These are phyloP conservation scores for Aureobasidium namibiae DNA, from an alignment of 2,329 filamentous ascomycete genomes.

Conservation along the genomic window DNA sequence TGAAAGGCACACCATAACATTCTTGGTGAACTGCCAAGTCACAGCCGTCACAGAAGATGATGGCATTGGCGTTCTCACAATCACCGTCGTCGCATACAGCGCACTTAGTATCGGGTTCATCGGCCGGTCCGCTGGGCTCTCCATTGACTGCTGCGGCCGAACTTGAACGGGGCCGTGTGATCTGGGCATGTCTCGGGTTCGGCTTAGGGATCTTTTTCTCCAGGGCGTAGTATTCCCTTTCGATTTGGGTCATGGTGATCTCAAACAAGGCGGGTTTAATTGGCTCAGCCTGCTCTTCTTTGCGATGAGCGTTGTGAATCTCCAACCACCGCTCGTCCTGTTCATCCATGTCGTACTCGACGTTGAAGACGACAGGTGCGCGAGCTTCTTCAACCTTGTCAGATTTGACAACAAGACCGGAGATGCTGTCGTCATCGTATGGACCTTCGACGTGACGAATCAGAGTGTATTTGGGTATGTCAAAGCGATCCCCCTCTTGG, in stretches of 20 bases:
- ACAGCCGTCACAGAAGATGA: constrained; percentile 97
- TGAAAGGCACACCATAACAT: constrained; percentile 97
- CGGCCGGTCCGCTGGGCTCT: constrained; percentile 68
- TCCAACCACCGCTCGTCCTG: constrained; percentile 97
- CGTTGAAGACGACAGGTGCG: constrained; percentile 57
- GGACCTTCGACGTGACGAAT: constrained; percentile 54
- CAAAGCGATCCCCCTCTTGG: constrained; percentile 86
- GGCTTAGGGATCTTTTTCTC: constrained; percentile 93
- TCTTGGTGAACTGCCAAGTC: constrained; percentile 97
- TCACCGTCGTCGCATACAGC: constrained; percentile 98
- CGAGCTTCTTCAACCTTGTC: constrained; percentile 47
- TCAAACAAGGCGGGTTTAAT: constrained; percentile 94
- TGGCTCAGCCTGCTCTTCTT: constrained; percentile 63
- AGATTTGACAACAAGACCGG: constrained; percentile 40
- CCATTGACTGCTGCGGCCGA: constrained; percentile 94
- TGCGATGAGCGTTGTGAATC: constrained; percentile 69
- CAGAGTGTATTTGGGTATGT: constrained; percentile 65
- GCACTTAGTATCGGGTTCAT: constrained; percentile 95
- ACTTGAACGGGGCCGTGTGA: constrained; percentile 83
- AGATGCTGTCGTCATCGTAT: constrained; percentile 55
- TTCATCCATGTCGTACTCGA: constrained; percentile 99
- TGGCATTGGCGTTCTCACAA: constrained; percentile 97
- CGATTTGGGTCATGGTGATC: constrained; percentile 96
- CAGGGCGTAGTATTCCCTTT: constrained; percentile 95
- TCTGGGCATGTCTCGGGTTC: constrained; percentile 92